Evolutionary conservation across 2,329 filamentous ascomycete genomes (phyloP).

Genomic region (Ceratocystis ficicola): DNA sequence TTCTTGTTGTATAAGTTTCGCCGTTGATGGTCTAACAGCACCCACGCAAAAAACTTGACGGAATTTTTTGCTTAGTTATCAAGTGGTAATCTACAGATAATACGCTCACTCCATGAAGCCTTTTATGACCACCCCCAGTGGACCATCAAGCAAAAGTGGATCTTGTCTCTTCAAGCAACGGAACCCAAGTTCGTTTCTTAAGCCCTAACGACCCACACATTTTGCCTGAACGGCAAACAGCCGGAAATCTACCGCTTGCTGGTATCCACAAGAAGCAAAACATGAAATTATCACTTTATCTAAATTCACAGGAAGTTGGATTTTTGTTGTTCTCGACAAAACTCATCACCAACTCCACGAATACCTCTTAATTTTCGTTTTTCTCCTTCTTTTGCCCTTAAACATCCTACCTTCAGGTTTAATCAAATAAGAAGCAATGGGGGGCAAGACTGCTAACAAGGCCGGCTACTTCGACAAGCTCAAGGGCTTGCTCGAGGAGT

Average conservation of each 20-base stretch:
- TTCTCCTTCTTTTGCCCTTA: conserved; percentile 54
- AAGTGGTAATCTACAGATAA: neutral
- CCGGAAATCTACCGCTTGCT: conserved; percentile 12
- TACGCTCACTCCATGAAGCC: neutral
- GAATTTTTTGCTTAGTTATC: neutral
- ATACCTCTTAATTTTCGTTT: conserved; percentile 15
- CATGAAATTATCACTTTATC: neutral
- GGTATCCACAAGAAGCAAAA: conserved; percentile 18
- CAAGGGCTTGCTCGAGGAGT: conserved; percentile 90
- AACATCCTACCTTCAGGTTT: conserved; percentile 85
- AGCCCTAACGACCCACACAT: conserved; percentile 30
- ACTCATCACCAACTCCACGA: conserved; percentile 28
- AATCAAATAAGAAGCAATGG: conserved; percentile 80
- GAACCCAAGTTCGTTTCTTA: conserved; percentile 26
- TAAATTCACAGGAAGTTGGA: neutral
- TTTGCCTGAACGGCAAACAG: neutral
- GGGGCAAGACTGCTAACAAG: conserved; percentile 93
- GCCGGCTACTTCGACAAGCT: conserved; percentile 99
- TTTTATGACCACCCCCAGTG: neutral
- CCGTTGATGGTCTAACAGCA: neutral
- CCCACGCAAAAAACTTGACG: conserved; percentile 4
- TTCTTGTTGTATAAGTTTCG: neutral
- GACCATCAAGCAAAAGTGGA: neutral
- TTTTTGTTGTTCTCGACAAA: conserved; percentile 22
- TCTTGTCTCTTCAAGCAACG: conserved; percentile 20